Evolutionary conservation across 306 rosid species (phyloP).

Genomic region (Rosa multiflora): DNA sequence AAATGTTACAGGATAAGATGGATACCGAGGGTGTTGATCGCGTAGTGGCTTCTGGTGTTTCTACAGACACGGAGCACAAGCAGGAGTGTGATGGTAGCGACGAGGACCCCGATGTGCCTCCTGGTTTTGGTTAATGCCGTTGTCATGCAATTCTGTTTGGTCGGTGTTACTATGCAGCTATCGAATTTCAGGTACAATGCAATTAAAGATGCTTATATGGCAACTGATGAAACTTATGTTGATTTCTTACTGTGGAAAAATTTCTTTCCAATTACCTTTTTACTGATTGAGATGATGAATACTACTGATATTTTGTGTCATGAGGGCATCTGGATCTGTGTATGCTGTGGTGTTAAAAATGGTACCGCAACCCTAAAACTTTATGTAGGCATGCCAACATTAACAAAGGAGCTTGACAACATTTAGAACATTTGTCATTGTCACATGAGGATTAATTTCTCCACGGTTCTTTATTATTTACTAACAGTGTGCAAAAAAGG

Average conservation of each 20-base stretch:
- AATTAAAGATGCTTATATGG: not conserved
- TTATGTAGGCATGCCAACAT: not conserved
- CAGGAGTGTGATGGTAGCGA: constrained; percentile 47
- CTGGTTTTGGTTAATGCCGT: constrained; percentile 80
- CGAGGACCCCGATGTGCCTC: constrained; percentile 93
- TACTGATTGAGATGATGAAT: not conserved
- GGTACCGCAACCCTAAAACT: not conserved
- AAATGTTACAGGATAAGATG: constrained; percentile 34
- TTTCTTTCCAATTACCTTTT: not conserved
- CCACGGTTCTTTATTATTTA: not conserved
- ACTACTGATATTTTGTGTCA: not conserved
- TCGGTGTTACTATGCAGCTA: constrained; percentile 1
- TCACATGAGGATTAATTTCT: not conserved
- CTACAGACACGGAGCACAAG: constrained; percentile 35
- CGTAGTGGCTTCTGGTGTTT: constrained; percentile 47
- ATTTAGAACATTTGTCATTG: not conserved
- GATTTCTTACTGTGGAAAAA: not conserved
- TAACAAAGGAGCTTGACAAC: not conserved
- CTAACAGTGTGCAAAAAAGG: not conserved
- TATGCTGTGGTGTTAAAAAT: not conserved
- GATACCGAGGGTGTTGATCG: constrained; percentile 31
- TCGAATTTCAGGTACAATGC: constrained; percentile 12
- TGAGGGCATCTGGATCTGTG: not conserved
- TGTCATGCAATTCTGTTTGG: constrained; percentile 26
- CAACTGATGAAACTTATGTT: not conserved